A percentile compares a stretch with the other conserved stretches of the same genome.
phyloP scores from a whole-genome alignment of 495 filamentous ascomycete species.

The Penicillium samsonianum region DNA sequence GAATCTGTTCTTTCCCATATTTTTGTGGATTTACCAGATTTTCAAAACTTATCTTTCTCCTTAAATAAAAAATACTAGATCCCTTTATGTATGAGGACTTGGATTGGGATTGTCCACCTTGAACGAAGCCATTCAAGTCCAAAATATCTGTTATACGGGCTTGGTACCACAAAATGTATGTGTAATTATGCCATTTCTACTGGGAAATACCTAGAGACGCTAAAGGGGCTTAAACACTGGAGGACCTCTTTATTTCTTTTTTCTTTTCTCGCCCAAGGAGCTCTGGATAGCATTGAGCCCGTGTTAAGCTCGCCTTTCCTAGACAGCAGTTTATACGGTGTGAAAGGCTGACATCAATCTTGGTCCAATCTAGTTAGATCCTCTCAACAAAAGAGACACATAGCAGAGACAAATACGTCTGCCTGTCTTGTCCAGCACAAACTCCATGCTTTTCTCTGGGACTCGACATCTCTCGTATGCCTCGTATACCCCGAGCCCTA shows the following conservation, averaged over 20 bases:
- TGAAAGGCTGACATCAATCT: background rate
- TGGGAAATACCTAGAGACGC: background rate
- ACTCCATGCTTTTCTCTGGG: background rate
- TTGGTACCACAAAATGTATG: background rate
- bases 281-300: background rate
- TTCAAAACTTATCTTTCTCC: background rate
- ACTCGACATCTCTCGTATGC: background rate
- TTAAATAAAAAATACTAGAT: background rate
- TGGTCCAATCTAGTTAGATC: background rate
- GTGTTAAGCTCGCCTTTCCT: background rate
- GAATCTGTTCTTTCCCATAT: background rate
- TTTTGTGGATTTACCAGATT: background rate
- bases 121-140: background rate
- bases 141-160: background rate
- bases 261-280: background rate
- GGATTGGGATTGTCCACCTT: background rate
- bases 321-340: background rate
- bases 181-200: background rate
- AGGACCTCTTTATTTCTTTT: background rate
- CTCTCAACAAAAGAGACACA: background rate
- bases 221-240: background rate
- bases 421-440: background rate
- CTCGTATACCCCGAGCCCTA: slow-evolving; percentile 5
- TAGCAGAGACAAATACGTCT: background rate
- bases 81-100: background rate